These are phyloP conservation scores for Vitis vinifera DNA, from an alignment of 164 flowering plant species.

Conservation along the genomic window ASM3070453v1 NC_081822.1:2904001-2904500, in stretches of 20 bases:
- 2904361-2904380: conserved; percentile 39
- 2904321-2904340: conserved; percentile 63
- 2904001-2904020: no score
- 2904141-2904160: background rate
- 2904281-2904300: conserved; percentile 80
- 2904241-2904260: conserved; percentile 67
- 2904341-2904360: conserved; percentile 59
- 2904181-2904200: conserved; percentile 82
- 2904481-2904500: background rate
- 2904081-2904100: no score
- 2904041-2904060: no score
- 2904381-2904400: conserved; percentile 15
- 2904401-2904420: conserved; percentile 57
- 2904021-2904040: no score
- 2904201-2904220: conserved; percentile 68
- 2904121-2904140: background rate
- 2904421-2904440: conserved; percentile 50
- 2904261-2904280: conserved; percentile 87
- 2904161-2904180: conserved; percentile 69
- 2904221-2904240: conserved; percentile 65
- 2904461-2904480: conserved; percentile 71
- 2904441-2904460: conserved; percentile 82
- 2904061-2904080: no score
- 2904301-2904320: conserved; percentile 87
- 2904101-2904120: no score